These are phyloP conservation scores for Phlegmacium glaucopus DNA, from an alignment of 768 basidiomycete species.

Conservation along the genomic window DNA sequence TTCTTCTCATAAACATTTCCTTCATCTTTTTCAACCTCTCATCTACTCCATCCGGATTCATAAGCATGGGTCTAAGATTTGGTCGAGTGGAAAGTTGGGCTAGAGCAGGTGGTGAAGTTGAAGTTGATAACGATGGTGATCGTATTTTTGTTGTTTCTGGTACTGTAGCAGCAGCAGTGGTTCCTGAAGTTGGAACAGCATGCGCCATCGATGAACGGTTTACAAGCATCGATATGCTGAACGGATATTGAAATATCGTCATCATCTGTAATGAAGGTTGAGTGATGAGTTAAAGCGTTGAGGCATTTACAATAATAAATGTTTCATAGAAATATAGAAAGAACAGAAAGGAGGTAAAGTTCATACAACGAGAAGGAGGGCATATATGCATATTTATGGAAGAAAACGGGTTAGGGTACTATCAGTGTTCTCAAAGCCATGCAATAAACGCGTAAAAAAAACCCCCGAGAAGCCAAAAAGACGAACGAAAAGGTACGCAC, in stretches of 20 bases:
- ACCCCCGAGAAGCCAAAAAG: no score
- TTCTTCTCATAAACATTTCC: slow-evolving; percentile 55
- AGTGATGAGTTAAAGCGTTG: not conserved
- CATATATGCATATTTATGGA: no score
- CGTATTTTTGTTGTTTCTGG: not conserved
- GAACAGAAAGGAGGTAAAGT: no score
- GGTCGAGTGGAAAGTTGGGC: slow-evolving; percentile 19
- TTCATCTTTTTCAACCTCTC: slow-evolving; percentile 64
- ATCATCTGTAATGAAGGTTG: slow-evolving; percentile 46
- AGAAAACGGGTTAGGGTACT: no score
- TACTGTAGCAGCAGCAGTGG: not conserved
- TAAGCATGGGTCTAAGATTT: slow-evolving; percentile 50
- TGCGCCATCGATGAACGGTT: slow-evolving; percentile 53
- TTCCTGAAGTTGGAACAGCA: no score
- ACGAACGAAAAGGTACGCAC: no score
- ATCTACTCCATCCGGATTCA: slow-evolving; percentile 64
- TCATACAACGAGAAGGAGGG: no score
- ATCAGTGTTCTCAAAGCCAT: no score
- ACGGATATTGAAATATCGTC: slow-evolving; percentile 79
- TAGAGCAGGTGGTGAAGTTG: not conserved
- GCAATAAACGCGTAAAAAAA: no score
- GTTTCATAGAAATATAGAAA: not conserved
- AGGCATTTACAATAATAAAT: not conserved
- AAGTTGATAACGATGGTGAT: not conserved
- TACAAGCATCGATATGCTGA: slow-evolving; percentile 69